Percentiles rank a stretch among this genome's conserved stretches.
phyloP scores from a whole-genome alignment of 2,329 filamentous ascomycete genomes.

The Ophiostoma australiae region DNA sequence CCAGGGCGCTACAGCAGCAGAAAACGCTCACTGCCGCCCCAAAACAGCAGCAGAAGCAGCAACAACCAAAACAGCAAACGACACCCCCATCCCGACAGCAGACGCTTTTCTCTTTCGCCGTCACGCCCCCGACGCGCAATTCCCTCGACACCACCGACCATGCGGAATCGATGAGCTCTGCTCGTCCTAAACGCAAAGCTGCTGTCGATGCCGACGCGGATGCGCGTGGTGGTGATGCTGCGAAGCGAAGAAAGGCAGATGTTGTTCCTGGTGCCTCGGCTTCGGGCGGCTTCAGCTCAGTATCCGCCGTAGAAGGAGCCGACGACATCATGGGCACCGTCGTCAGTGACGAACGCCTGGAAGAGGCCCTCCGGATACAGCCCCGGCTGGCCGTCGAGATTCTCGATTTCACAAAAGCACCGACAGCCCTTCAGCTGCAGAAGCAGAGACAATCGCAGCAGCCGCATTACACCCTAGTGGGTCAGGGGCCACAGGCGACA shows the following conservation, averaged over 20 bases:
- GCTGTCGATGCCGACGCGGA: conserved; percentile 14
- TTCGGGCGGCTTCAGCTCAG: neutral
- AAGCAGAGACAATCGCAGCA: conserved; percentile 9
- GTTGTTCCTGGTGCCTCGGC: neutral
- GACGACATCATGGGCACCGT: neutral
- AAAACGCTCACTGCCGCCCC: neutral
- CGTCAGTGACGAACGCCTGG: conserved; percentile 1
- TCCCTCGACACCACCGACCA: conserved; percentile 26
- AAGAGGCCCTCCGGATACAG: conserved; percentile 44
- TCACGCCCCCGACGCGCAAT: conserved; percentile 24
- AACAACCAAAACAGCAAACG: neutral
- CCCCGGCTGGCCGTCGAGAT: conserved; percentile 52
- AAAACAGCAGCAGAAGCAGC: neutral
- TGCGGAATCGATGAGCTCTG: conserved; percentile 22
- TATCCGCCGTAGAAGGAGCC: neutral
- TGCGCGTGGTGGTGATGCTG: neutral
- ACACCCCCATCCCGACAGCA: conserved; percentile 16
- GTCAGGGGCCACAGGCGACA: neutral
- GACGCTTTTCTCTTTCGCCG: conserved; percentile 21
- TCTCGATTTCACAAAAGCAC: conserved; percentile 23
- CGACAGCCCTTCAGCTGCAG: neutral
- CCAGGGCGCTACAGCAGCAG: conserved; percentile 4
- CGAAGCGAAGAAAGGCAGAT: neutral
- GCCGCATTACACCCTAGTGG: conserved; percentile 1
- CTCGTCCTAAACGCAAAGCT: conserved; percentile 26